These are phyloP conservation scores for Pleurotus cornucopiae DNA, from an alignment of 768 basidiomycete genomes.

Conservation along the genomic window DNA sequence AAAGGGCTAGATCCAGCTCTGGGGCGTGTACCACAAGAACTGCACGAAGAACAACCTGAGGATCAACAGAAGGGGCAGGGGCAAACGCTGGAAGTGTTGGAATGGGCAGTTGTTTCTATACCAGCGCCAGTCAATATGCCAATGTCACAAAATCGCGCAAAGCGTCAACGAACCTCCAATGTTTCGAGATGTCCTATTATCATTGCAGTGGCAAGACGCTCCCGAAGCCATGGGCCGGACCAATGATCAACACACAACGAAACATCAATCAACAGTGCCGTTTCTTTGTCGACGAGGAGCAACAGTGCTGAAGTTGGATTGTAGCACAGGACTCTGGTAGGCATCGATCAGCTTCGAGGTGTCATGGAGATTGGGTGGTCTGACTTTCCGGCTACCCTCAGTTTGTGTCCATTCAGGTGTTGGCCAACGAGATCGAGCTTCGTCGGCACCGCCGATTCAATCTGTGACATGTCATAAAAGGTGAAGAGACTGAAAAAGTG, in stretches of 20 bases:
- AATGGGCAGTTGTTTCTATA: slow-evolving; percentile 34
- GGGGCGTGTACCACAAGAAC: slow-evolving; percentile 42
- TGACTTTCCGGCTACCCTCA: slow-evolving; percentile 59
- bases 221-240: slow-evolving; percentile 44
- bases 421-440: slow-evolving; percentile 36
- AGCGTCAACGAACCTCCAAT: slow-evolving; percentile 30
- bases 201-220: slow-evolving; percentile 47
- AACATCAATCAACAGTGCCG: slow-evolving; percentile 55
- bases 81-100: slow-evolving; percentile 38
- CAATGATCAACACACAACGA: slow-evolving; percentile 43
- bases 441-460: slow-evolving; percentile 41
- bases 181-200: slow-evolving; percentile 57
- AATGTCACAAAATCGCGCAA: neutral
- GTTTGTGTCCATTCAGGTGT: slow-evolving; percentile 41
- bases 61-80: slow-evolving; percentile 35
- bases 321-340: slow-evolving; percentile 51
- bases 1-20: slow-evolving; percentile 45
- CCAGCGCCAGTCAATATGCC: slow-evolving; percentile 9
- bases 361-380: slow-evolving; percentile 17
- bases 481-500: too few relatives aligned
- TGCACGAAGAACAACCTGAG: slow-evolving; percentile 47
- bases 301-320: slow-evolving; percentile 43
- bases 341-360: neutral
- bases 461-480: slow-evolving; percentile 36
- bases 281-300: slow-evolving; percentile 43